Evolutionary conservation across 1,139 yeast genomes (phyloP).

Genomic region (Pichiaceae sp.): DNA sequence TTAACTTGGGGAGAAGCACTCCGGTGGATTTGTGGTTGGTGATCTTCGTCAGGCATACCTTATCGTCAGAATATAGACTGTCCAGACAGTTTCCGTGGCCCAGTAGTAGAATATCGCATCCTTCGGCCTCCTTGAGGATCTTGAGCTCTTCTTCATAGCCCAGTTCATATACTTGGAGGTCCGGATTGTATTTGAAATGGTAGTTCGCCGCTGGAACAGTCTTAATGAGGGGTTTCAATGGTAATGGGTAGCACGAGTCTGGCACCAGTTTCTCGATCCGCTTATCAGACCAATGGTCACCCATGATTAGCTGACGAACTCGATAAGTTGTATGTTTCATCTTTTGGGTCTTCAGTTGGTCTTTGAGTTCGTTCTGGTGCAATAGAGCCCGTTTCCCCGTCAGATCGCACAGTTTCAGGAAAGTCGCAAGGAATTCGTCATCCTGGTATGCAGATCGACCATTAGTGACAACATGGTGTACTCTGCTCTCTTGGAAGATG

Average conservation of each 20-base stretch:
- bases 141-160: slow-evolving; percentile 7
- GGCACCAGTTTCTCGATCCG: no score
- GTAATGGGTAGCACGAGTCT: slow-evolving; percentile 16
- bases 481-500: slow-evolving; percentile 11
- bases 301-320: no score
- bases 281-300: no score
- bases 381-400: slow-evolving; percentile 13
- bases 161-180: slow-evolving; percentile 9
- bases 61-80: slow-evolving; percentile 1
- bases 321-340: no score
- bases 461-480: slow-evolving; percentile 9
- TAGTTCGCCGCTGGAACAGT: slow-evolving; percentile 7
- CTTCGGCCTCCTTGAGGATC: slow-evolving; percentile 8
- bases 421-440: slow-evolving; percentile 11
- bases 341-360: slow-evolving; percentile 3
- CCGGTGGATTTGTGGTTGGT: background rate
- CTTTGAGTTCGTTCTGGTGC: slow-evolving; percentile 6
- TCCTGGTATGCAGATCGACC: slow-evolving; percentile 9
- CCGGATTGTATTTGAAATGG: slow-evolving; percentile 9
- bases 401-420: slow-evolving; percentile 14
- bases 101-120: slow-evolving; percentile 15
- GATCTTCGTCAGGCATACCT: background rate
- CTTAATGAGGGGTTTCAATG: slow-evolving; percentile 12
- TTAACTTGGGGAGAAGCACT: background rate
- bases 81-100: slow-evolving; percentile 3